Conservation (phyloP, 148 eudicot species). For the Vaccinium vitisidaea region DNA sequence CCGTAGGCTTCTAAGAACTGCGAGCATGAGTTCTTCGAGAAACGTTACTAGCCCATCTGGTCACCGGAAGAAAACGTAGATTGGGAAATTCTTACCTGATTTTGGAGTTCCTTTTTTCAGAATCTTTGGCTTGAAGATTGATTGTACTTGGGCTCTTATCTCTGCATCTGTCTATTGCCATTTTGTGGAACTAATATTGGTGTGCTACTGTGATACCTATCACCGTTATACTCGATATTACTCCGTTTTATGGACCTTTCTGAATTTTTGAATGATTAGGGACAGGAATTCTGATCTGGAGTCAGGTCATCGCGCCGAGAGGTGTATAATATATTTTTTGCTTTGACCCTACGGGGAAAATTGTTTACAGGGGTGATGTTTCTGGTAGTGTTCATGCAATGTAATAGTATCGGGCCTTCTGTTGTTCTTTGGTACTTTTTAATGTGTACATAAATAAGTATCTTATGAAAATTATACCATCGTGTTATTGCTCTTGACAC, state of each 20-base stretch:
- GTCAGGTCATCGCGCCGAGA: neutral
- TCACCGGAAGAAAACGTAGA: constrained; percentile 13
- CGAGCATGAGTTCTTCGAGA: constrained; percentile 65
- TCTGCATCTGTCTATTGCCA: neutral
- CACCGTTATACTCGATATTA: neutral
- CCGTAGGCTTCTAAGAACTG: constrained; percentile 84
- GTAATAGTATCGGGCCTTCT: neutral
- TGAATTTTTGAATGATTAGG: neutral
- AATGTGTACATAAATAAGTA: neutral
- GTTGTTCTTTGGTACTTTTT: neutral
- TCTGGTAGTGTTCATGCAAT: neutral
- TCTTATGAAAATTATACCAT: neutral
- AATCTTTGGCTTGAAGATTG: constrained; percentile 7
- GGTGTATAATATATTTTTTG: neutral
- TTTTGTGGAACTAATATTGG: neutral
- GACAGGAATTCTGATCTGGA: neutral
- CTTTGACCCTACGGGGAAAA: neutral
- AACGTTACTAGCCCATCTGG: constrained; percentile 39
- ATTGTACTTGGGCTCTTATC: neutral
- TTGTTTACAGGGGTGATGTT: neutral
- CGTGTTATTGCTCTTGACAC: neutral
- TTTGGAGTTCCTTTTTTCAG: neutral
- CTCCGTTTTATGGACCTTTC: neutral
- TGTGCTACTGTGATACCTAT: neutral
- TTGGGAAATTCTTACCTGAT: neutral